Evolutionary conservation across 176 grass and related monocot species (phyloP).

Genomic region (Aegilops bicornis): DNA sequence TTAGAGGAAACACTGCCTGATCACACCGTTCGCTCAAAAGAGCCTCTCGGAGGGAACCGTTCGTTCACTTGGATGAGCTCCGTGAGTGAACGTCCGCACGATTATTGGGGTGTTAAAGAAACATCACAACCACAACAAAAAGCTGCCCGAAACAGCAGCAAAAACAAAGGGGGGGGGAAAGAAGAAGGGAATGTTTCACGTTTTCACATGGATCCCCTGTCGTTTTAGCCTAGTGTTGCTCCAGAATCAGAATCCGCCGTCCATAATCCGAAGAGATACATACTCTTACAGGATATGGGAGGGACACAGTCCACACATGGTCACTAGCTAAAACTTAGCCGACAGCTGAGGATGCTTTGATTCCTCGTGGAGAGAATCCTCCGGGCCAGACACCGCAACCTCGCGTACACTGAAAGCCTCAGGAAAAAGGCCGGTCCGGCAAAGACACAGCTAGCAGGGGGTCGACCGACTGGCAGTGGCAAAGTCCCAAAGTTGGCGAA

Average conservation of each 20-base stretch:
- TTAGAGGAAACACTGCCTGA: no score
- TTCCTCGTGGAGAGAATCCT: not conserved
- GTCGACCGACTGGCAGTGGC: not conserved
- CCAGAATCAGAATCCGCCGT: no score
- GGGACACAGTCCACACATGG: not conserved
- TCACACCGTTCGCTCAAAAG: no score
- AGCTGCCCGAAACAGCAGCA: not conserved
- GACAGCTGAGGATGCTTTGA: not conserved
- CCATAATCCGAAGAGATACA: no score
- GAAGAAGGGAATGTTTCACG: not conserved
- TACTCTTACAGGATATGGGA: no score
- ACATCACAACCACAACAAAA: no score
- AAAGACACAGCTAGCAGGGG: not conserved
- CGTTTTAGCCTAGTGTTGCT: not conserved
- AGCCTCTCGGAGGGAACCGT: no score
- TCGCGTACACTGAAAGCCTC: slow-evolving; percentile 20
- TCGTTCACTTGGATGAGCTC: no score
- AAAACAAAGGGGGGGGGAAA: not conserved
- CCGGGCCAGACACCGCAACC: not conserved
- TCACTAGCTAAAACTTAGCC: not conserved
- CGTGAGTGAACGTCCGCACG: no score
- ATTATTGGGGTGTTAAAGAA: no score
- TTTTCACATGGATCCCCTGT: not conserved
- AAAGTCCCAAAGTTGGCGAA: slow-evolving; percentile 36
- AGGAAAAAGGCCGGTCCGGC: not conserved